Evolutionary conservation across 352 stramenopile genomes (phyloP), one percentile per base, ranked within the genome.

Genomic region (Hyaloperonospora brassicae): DNA sequence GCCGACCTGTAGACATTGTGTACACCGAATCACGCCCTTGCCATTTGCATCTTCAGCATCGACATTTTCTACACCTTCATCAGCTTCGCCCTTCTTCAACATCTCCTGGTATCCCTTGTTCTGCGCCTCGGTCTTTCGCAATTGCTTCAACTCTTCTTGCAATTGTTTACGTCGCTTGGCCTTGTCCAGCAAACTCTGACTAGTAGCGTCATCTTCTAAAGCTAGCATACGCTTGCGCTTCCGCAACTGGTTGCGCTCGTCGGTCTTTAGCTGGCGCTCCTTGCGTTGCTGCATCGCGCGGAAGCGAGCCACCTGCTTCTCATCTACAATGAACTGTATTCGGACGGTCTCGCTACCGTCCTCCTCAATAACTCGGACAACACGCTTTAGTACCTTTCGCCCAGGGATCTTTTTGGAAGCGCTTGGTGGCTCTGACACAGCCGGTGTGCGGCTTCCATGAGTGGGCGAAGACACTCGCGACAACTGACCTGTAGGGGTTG

Each of bases 21-120:
- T 93, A 53, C 82, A 93, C 6, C 82, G 82, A 55, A 93, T 87
- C 34, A 75, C 70, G 12, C 72, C 73, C 61, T 87, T 89, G 1
- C 70, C 73, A 58, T 53, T 63, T 1, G 44, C 57, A 42, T 68
- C 61, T 21, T 70, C 57, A 42, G 9, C 61, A 23, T 68, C 65
- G 12, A 27, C 51, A 41, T 14, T 50, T 27, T 60, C 59, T 12
- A 22, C 52, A 24, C 24, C 55, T 24, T 62, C 62, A n/a, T 30
- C 57, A n/a, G 68, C 62, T 41, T 92, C 78, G 25, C 78, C 76
- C 36, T 88, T 86, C 53, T 90, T 71, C 14, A 93, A 73, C 74
- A 89, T 84, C 63, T 89, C 80, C 27, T 87, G 70, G 40, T 93
- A 93, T 7, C 80, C 80, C 52, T 82, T 86, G 61, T 89, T 93